These are phyloP conservation scores for Manihot esculenta DNA, from an alignment of 441 rosid species.

Conservation along the genomic window DNA sequence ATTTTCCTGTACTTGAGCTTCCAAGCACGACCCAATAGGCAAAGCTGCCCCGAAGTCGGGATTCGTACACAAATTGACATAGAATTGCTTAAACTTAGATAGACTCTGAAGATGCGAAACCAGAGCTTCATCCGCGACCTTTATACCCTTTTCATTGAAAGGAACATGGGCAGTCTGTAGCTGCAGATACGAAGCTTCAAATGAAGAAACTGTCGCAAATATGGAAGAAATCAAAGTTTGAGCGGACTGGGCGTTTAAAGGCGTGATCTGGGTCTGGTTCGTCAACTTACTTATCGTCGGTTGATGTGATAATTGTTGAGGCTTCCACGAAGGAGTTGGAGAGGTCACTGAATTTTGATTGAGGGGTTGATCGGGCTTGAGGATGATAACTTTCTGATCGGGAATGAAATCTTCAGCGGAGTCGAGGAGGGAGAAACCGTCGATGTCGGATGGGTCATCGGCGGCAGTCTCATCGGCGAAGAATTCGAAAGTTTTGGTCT, in stretches of 20 bases:
- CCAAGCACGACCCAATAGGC: constrained; percentile 68
- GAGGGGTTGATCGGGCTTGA: constrained; percentile 62
- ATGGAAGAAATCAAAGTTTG: constrained; percentile 58
- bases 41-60: constrained; percentile 47
- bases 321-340: constrained; percentile 3
- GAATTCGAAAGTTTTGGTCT: constrained; percentile 83
- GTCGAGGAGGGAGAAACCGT: constrained; percentile 69
- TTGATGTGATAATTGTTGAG: constrained; percentile 7
- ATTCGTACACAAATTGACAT: constrained; percentile 42
- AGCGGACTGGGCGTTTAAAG: constrained; percentile 40
- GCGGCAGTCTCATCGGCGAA: constrained; percentile 57
- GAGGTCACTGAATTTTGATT: constrained; percentile 9
- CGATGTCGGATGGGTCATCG: constrained; percentile 34
- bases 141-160: constrained; percentile 53
- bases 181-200: constrained; percentile 86
- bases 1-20: constrained; percentile 84
- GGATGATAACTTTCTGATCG: constrained; percentile 88
- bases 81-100: constrained; percentile 66
- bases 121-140: constrained; percentile 64
- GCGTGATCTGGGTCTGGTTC: constrained; percentile 29
- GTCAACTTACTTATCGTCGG: constrained; percentile 10
- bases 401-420: constrained; percentile 87
- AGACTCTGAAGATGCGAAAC: constrained; percentile 65
- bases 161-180: constrained; percentile 84
- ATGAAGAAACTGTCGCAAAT: constrained; percentile 67